Percentiles rank a stretch among this genome's conserved stretches.
These are phyloP conservation scores for Cladophialophora chaetospira DNA, from an alignment of 2,329 filamentous ascomycete genomes.

Conservation along the genomic window DNA sequence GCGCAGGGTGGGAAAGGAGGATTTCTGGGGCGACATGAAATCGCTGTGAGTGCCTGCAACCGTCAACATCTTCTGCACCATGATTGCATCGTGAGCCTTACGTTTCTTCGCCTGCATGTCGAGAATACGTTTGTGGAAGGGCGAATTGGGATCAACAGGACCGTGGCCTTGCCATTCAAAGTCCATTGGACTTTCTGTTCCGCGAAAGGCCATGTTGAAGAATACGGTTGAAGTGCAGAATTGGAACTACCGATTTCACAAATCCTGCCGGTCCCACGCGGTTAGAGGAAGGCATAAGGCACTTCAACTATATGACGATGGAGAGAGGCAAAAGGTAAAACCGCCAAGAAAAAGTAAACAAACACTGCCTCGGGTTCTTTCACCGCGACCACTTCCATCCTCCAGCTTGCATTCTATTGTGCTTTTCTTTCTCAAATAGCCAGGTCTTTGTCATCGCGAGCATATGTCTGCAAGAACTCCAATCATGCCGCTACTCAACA, in stretches of 20 bases:
- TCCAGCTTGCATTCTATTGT: too few relatives aligned
- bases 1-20: slow-evolving; percentile 48
- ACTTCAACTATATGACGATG: too few relatives aligned
- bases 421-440: too few relatives aligned
- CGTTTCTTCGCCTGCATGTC: slow-evolving; percentile 45
- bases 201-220: slow-evolving; percentile 32
- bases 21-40: slow-evolving; percentile 54
- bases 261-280: background rate
- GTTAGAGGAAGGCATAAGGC: too few relatives aligned
- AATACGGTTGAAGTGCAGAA: background rate
- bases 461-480: too few relatives aligned
- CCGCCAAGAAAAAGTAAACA: too few relatives aligned
- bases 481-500: too few relatives aligned
- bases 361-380: too few relatives aligned
- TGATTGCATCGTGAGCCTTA: slow-evolving; percentile 34
- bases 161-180: slow-evolving; percentile 52
- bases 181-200: slow-evolving; percentile 53
- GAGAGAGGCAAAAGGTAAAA: too few relatives aligned
- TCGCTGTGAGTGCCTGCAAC: slow-evolving; percentile 42
- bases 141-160: slow-evolving; percentile 49
- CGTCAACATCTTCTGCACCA: slow-evolving; percentile 9
- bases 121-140: slow-evolving; percentile 51
- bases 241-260: background rate
- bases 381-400: too few relatives aligned
- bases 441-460: too few relatives aligned